A percentile compares a stretch with the other conserved stretches of the same genome.
These are phyloP conservation scores for Kwoniella shivajii DNA, from an alignment of 1,284 basidiomycete species.

Conservation along the genomic window DNA sequence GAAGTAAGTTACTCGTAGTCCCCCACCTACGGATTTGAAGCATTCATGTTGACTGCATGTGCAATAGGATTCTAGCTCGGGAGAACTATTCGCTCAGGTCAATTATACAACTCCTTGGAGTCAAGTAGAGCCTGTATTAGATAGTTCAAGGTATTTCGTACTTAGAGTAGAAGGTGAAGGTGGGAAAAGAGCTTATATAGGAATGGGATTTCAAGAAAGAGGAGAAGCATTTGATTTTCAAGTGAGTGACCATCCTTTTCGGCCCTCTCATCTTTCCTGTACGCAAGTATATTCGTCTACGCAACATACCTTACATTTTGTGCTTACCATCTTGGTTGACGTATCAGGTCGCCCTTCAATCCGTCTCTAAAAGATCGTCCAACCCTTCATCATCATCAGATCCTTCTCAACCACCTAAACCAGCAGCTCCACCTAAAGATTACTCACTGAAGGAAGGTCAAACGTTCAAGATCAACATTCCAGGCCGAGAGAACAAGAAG, in stretches of 20 bases:
- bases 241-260: conserved; percentile 34
- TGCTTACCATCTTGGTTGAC: neutral
- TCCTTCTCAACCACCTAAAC: conserved; percentile 47
- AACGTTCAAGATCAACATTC: conserved; percentile 89
- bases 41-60: neutral
- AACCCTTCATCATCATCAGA: conserved; percentile 56
- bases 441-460: conserved; percentile 95
- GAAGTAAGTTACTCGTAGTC: conserved; percentile 51
- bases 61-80: conserved; percentile 44
- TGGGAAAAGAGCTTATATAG: conserved; percentile 86
- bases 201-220: conserved; percentile 89
- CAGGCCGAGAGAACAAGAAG: conserved; percentile 60
- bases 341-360: conserved; percentile 78
- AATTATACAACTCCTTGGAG: conserved; percentile 78
- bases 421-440: conserved; percentile 84
- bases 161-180: conserved; percentile 79
- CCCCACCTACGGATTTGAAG: too few species aligned
- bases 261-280: too few species aligned
- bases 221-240: conserved; percentile 88
- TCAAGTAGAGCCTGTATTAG: conserved; percentile 90
- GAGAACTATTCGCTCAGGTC: conserved; percentile 77
- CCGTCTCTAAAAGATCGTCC: conserved; percentile 77
- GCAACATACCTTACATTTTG: neutral
- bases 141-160: conserved; percentile 95
- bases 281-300: too few species aligned